Percentiles rank a stretch among this genome's conserved stretches.
Conservation (phyloP, 768 basidiomycete genomes). For the Scleroderma bovista region DNA sequence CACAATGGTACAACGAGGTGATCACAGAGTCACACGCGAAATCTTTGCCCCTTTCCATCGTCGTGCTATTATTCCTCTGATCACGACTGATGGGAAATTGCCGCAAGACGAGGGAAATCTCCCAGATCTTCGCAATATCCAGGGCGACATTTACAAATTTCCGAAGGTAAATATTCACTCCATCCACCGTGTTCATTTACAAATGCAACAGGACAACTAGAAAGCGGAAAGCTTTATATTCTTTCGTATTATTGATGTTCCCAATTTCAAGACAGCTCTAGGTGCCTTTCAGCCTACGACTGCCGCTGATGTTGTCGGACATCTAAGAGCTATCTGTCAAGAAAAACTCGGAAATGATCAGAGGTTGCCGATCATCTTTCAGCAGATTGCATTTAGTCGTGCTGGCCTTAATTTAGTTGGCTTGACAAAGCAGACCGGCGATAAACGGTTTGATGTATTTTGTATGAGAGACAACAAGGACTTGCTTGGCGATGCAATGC, state of each 20-base stretch:
- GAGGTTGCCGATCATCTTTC: neutral
- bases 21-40: neutral
- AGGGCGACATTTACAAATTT: slow-evolving; percentile 4
- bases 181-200: neutral
- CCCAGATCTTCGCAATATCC: slow-evolving; percentile 2
- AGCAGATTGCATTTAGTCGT: slow-evolving; percentile 5
- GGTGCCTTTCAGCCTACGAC: neutral
- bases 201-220: neutral
- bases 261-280: neutral
- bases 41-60: neutral
- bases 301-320: neutral
- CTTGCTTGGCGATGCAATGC: slow-evolving; percentile 1
- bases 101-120: neutral
- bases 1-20: neutral
- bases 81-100: neutral
- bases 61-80: slow-evolving; percentile 2
- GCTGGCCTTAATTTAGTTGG: slow-evolving; percentile 3
- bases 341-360: neutral
- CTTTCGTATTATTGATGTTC: slow-evolving; percentile 4
- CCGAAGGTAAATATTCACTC: neutral
- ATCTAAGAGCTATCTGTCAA: neutral
- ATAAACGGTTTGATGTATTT: slow-evolving; percentile 1
- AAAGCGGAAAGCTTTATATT: slow-evolving; percentile 2
- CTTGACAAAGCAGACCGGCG: slow-evolving; percentile 1
- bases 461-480: slow-evolving; percentile 2